phyloP scores from a whole-genome alignment of 768 basidiomycete species.

The Podaxis sp. region DNA sequence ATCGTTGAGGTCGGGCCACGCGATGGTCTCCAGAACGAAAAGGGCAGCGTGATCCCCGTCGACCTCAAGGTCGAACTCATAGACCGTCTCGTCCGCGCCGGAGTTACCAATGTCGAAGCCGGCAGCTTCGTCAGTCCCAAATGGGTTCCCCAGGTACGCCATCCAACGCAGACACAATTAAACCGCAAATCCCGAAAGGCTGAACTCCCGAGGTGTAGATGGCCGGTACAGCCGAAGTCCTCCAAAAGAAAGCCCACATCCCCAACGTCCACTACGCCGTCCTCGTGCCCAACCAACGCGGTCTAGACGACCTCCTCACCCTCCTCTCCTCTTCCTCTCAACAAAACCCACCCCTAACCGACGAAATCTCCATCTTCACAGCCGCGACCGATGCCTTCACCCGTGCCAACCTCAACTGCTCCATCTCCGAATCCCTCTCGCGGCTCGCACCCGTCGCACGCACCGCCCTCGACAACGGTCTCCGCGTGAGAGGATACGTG shows the following conservation, averaged over 20 bases:
- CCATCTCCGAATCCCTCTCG: conserved; percentile 67
- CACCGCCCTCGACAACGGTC: conserved; percentile 55
- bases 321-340: conserved; percentile 51
- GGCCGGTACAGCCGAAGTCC: conserved; percentile 81
- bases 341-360: conserved; percentile 52
- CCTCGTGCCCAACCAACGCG: conserved; percentile 78
- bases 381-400: conserved; percentile 88
- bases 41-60: conserved; percentile 60
- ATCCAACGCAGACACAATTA: not conserved
- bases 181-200: not conserved
- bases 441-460: conserved; percentile 62
- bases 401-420: conserved; percentile 80
- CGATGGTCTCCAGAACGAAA: conserved; percentile 92
- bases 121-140: conserved; percentile 93
- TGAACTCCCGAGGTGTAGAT: conserved; percentile 50
- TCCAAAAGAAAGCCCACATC: conserved; percentile 46
- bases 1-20: conserved; percentile 91
- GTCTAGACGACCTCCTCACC: conserved; percentile 65
- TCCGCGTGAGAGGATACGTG: conserved; percentile 83
- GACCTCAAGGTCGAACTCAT: conserved; percentile 80
- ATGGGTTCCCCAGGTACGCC: conserved; percentile 85
- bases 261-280: conserved; percentile 72
- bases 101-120: conserved; percentile 70
- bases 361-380: conserved; percentile 89
- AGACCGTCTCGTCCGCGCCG: conserved; percentile 67